phyloP scores from a whole-genome alignment of 768 basidiomycete genomes.

The Lentinula detonsa region DNA sequence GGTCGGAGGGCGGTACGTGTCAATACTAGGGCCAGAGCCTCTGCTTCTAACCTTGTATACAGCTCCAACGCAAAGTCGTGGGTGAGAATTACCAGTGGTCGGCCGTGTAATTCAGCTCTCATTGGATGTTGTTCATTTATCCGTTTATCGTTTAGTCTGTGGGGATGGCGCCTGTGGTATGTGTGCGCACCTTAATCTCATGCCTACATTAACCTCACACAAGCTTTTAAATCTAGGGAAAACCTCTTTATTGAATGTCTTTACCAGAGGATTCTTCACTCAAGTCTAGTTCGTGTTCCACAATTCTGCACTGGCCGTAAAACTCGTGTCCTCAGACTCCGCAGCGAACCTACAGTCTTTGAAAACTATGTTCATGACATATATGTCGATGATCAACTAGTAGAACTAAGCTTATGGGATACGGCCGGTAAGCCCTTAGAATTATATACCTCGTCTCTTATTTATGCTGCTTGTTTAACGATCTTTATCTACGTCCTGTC shows the following conservation, averaged over 20 bases:
- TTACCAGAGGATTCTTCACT: conserved; percentile 89
- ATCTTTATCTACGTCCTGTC: conserved; percentile 15
- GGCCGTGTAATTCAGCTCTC: neutral
- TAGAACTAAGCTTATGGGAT: conserved; percentile 95
- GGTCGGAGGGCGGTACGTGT: conserved; percentile 11
- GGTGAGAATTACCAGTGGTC: conserved; percentile 2
- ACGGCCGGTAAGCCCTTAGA: conserved; percentile 70
- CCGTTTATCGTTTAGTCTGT: conserved; percentile 62
- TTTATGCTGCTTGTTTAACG: conserved; percentile 19
- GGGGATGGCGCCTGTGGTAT: conserved; percentile 94
- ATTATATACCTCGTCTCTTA: conserved; percentile 7
- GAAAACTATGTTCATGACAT: conserved; percentile 96
- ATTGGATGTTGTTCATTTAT: neutral
- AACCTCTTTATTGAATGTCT: conserved; percentile 84
- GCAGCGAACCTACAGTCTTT: conserved; percentile 89
- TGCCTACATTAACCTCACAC: conserved; percentile 15
- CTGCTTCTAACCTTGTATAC: neutral
- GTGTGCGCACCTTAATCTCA: conserved; percentile 16
- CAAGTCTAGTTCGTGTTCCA: conserved; percentile 72
- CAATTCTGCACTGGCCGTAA: neutral
- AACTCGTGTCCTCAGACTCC: neutral
- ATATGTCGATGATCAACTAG: conserved; percentile 76
- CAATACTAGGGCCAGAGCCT: neutral
- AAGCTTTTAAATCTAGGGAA: conserved; percentile 45
- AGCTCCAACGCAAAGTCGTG: conserved; percentile 44